Evolutionary conservation across 805 yeast genomes (phyloP).

Genomic region (Kluyveromyces dobzhanskii): DNA sequence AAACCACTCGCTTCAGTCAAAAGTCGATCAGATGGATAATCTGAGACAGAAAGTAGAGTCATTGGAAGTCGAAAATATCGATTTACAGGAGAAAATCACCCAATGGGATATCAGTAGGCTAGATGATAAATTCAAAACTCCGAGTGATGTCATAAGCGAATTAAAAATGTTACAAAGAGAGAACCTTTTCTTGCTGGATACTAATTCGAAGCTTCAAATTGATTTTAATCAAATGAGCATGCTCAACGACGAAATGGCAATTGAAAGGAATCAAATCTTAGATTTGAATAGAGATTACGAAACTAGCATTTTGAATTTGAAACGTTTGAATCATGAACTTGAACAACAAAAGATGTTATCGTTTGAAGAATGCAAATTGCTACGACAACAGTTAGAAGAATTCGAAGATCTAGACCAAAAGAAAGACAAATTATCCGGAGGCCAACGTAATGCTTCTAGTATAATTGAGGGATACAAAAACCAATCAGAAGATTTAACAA

Average conservation of each 20-base stretch:
- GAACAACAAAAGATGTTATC: conserved; percentile 46
- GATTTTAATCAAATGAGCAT: conserved; percentile 19
- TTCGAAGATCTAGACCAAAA: conserved; percentile 30
- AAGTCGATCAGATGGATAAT: conserved; percentile 33
- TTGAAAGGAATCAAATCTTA: conserved; percentile 32
- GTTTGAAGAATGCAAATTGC: conserved; percentile 48
- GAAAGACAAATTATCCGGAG: conserved; percentile 10
- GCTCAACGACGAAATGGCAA: conserved; percentile 29
- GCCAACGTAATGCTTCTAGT: conserved; percentile 16
- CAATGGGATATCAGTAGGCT: conserved; percentile 38
- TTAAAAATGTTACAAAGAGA: conserved; percentile 36
- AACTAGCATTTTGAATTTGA: conserved; percentile 21
- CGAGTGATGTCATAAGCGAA: conserved; percentile 33
- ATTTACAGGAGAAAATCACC: conserved; percentile 39
- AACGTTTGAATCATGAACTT: conserved; percentile 34
- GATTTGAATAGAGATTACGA: conserved; percentile 23
- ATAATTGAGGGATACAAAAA: conserved; percentile 49
- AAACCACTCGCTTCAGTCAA: conserved; percentile 31
- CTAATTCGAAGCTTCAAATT: conserved; percentile 20
- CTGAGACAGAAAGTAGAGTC: conserved; percentile 39
- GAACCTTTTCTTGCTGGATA: conserved; percentile 29
- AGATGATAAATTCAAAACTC: conserved; percentile 12
- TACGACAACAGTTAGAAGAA: conserved; percentile 48
- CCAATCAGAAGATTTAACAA: conserved; percentile 39
- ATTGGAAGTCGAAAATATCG: conserved; percentile 42